phyloP scores from a whole-genome alignment of 1,284 basidiomycete genomes.

The Leccinum griseonigrum region DNA sequence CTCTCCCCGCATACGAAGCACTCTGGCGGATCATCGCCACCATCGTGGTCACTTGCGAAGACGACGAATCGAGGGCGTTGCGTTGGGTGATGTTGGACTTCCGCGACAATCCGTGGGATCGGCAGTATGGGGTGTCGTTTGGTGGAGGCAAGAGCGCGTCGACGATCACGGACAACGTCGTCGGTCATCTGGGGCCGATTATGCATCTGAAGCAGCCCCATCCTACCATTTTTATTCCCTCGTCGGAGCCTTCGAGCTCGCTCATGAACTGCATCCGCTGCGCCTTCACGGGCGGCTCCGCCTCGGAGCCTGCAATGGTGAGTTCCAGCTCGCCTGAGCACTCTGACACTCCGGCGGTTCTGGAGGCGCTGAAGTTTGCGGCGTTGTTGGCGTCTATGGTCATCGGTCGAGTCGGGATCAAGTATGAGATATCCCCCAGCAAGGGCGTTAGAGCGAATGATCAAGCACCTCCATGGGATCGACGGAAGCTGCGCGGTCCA shows the following conservation, averaged over 20 bases:
- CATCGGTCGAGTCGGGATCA: slow-evolving; percentile 34
- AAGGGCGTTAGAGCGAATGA: not conserved
- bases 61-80: slow-evolving; percentile 22
- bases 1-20: slow-evolving; percentile 59
- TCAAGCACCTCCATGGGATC: slow-evolving; percentile 20
- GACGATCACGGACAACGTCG: slow-evolving; percentile 41
- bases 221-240: not conserved
- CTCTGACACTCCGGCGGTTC: slow-evolving; percentile 34
- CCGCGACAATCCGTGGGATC: slow-evolving; percentile 34
- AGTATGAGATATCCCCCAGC: slow-evolving; percentile 28
- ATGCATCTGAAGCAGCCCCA: slow-evolving; percentile 38
- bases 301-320: no score
- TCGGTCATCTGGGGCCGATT: slow-evolving; percentile 48
- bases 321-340: slow-evolving; percentile 22
- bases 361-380: slow-evolving; percentile 48
- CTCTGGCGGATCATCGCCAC: slow-evolving; percentile 61
- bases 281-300: slow-evolving; percentile 1
- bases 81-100: slow-evolving; percentile 38
- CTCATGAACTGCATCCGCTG: slow-evolving; percentile 14
- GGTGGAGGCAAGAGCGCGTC: slow-evolving; percentile 34
- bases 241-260: slow-evolving; percentile 7
- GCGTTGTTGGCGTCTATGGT: slow-evolving; percentile 44
- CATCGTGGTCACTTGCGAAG: slow-evolving; percentile 31
- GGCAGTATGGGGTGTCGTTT: slow-evolving; percentile 32
- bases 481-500: slow-evolving; percentile 14